Conservation (phyloP, 129 eudicot genomes). For the Erigeron canadensis region DNA sequence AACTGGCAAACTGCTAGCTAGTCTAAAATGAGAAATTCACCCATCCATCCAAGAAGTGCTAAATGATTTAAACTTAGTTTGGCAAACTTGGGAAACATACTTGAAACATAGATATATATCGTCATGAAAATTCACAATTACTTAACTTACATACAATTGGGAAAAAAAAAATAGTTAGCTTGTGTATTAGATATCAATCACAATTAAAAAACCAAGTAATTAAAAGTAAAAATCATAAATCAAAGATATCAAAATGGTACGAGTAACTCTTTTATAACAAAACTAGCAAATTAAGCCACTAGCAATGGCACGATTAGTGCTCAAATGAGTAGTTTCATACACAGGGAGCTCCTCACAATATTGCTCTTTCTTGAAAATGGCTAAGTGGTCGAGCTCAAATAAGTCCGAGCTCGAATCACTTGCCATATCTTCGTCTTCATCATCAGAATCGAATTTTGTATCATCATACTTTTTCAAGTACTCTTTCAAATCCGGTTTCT, state of each 20-base stretch:
- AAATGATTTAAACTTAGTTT: too few relatives aligned
- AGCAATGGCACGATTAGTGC: slow-evolving; percentile 60
- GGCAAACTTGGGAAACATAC: not conserved
- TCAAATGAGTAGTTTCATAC: slow-evolving; percentile 65
- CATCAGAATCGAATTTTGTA: slow-evolving; percentile 20
- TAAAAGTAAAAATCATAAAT: not conserved
- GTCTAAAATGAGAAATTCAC: too few relatives aligned
- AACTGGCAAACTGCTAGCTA: too few relatives aligned
- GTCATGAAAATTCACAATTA: not conserved
- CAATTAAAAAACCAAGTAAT: not conserved
- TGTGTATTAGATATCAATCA: slow-evolving; percentile 1
- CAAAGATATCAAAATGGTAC: slow-evolving; percentile 6
- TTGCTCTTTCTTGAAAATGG: slow-evolving; percentile 33
- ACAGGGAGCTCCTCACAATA: slow-evolving; percentile 74
- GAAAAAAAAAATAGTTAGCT: slow-evolving; percentile 5
- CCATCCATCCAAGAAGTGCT: too few relatives aligned
- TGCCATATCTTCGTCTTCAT: slow-evolving; percentile 44
- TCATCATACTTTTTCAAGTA: not conserved
- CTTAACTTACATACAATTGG: not conserved
- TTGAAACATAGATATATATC: not conserved
- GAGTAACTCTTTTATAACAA: not conserved
- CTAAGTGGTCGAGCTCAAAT: slow-evolving; percentile 70
- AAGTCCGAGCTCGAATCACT: slow-evolving; percentile 80
- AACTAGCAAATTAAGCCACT: slow-evolving; percentile 52
- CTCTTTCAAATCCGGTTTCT: slow-evolving; percentile 10